These are phyloP conservation scores for Cladophialophora bantiana DNA, from an alignment of 2,329 filamentous ascomycete genomes.

Conservation along the genomic window DNA sequence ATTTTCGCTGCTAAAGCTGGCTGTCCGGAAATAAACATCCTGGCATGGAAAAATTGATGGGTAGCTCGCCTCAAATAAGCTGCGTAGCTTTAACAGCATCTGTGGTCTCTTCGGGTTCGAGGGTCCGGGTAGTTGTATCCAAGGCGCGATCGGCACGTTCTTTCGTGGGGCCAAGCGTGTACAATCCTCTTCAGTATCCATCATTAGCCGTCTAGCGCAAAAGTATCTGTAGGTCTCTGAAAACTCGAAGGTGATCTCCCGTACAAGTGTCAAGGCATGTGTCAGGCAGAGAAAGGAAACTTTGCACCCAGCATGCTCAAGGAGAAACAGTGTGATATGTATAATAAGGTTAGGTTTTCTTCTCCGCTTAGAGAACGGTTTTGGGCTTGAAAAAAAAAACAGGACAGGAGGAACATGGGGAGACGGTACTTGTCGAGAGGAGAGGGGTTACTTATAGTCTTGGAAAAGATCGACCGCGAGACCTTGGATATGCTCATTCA, in stretches of 20 bases:
- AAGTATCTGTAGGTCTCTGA: slow-evolving; percentile 61
- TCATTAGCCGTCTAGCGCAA: slow-evolving; percentile 52
- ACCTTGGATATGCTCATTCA: neutral
- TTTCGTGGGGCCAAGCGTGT: no score
- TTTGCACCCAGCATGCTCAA: neutral
- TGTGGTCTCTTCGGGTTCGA: no score
- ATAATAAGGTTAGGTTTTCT: neutral
- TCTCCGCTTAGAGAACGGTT: neutral
- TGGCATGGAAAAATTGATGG: no score
- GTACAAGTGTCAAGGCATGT: neutral
- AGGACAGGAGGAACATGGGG: neutral
- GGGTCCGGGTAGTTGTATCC: no score
- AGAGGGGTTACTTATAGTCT: neutral
- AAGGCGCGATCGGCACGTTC: no score
- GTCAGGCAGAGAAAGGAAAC: neutral
- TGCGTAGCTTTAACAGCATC: no score
- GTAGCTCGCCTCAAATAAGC: no score
- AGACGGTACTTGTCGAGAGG: neutral
- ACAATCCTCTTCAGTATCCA: no score
- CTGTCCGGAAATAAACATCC: no score
- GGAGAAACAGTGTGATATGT: neutral
- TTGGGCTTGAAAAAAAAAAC: neutral
- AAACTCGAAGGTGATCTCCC: slow-evolving; percentile 45
- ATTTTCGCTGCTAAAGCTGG: no score
- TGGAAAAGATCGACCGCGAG: neutral